Conservation (phyloP, 768 basidiomycete genomes). For the Mycena galericulata region DNA sequence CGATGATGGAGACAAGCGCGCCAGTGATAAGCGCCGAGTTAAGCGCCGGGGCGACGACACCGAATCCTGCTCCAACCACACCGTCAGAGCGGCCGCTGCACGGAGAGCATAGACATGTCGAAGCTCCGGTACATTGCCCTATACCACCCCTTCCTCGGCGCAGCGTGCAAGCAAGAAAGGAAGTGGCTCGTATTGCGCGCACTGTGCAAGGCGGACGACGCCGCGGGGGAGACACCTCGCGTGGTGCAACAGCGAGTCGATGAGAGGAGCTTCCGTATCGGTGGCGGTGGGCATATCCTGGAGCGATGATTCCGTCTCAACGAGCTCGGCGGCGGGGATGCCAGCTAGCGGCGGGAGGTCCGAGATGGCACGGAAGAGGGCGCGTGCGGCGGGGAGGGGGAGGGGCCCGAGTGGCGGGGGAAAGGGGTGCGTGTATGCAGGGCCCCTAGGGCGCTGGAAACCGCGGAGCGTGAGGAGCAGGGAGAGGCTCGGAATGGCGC, state of each 20-base stretch:
- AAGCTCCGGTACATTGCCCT: too few species aligned
- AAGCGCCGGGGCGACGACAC: too few species aligned
- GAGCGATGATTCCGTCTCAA: background rate
- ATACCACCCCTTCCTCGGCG: slow-evolving; percentile 10
- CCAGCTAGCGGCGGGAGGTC: slow-evolving; percentile 13
- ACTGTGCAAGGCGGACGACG: slow-evolving; percentile 20
- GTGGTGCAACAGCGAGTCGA: slow-evolving; percentile 19
- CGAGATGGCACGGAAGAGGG: slow-evolving; percentile 28
- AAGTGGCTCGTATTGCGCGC: slow-evolving; percentile 31
- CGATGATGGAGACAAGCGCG: too few species aligned
- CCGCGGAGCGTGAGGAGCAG: slow-evolving; percentile 22
- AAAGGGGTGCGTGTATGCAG: background rate
- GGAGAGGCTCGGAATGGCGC: slow-evolving; percentile 15
- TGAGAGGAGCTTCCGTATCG: background rate
- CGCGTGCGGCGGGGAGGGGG: slow-evolving; percentile 20
- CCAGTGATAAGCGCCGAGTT: too few species aligned
- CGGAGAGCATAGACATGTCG: too few species aligned
- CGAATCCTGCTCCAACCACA: too few species aligned
- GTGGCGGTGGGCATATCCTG: background rate
- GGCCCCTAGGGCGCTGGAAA: background rate
- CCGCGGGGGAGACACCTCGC: slow-evolving; percentile 4
- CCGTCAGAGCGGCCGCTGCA: too few species aligned
- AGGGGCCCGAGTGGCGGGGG: slow-evolving; percentile 15
- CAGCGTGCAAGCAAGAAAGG: slow-evolving; percentile 23
- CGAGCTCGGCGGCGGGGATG: background rate